A percentile compares a stretch with the other conserved stretches of the same genome.
Evolutionary conservation across 371 early-diverging fungal genomes (phyloP).

Genomic region (Vairimorpha necatrix): DNA sequence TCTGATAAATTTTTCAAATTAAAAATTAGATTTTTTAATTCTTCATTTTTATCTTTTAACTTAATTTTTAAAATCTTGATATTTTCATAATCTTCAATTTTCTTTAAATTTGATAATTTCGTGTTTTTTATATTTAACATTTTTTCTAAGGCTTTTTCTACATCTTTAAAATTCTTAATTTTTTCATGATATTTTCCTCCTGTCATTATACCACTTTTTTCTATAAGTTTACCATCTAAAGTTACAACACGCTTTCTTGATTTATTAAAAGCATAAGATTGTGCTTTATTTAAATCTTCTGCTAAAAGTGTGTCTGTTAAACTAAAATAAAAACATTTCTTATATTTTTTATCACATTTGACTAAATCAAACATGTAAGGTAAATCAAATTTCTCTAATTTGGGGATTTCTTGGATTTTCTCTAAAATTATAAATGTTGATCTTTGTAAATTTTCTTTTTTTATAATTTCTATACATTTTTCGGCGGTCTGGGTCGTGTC

Average conservation of each 20-base stretch:
- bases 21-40: slow-evolving; percentile 14
- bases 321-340: slow-evolving; percentile 43
- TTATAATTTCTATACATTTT: slow-evolving; percentile 69
- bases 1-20: background rate
- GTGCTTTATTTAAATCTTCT: slow-evolving; percentile 55
- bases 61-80: background rate
- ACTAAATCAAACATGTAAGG: slow-evolving; percentile 26
- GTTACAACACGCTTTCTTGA: slow-evolving; percentile 61
- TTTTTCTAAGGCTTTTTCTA: slow-evolving; percentile 30
- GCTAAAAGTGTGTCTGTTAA: slow-evolving; percentile 49
- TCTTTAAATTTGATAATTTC: slow-evolving; percentile 15
- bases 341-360: slow-evolving; percentile 48
- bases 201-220: slow-evolving; percentile 53
- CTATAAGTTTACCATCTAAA: slow-evolving; percentile 57
- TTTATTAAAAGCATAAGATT: slow-evolving; percentile 24
- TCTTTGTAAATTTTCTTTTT: slow-evolving; percentile 67
- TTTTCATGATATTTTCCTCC: slow-evolving; percentile 68
- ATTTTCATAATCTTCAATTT: slow-evolving; percentile 7
- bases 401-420: slow-evolving; percentile 15
- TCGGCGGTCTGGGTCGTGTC: slow-evolving; percentile 83
- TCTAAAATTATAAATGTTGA: slow-evolving; percentile 90
- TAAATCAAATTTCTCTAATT: slow-evolving; percentile 24
- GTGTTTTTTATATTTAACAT: slow-evolving; percentile 22
- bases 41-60: slow-evolving; percentile 2
- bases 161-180: slow-evolving; percentile 34